Base-by-base conservation (phyloP, 441 rosid species). In the Caryocar brasiliense region DNA sequence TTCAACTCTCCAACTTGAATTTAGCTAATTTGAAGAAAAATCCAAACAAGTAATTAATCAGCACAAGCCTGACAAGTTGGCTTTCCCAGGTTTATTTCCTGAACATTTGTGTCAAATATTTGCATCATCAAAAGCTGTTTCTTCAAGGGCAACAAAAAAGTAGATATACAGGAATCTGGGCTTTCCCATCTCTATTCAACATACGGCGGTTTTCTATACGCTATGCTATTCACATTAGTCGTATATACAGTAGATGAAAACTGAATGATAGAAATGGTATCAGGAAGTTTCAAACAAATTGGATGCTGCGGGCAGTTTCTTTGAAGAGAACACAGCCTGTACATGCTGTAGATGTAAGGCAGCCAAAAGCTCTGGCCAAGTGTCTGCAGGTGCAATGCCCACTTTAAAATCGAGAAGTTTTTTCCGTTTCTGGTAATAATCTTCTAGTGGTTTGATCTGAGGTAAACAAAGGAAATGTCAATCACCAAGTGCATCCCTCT, bases 331-430 rank as follows among this genome's bases (percentile, higher is more conserved):
- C 15, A 12, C 33, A 24, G 66, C 52, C 54, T 61, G 51, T 45
- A 47, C 25, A 43, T 70, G 70, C 41, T 60, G 56, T 26, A 76
- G 69, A 54, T 58, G 77, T 45, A 80, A 55, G 3, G 73, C 77
- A 19, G 72, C 59, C 59, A 77, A 48, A 30, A 74, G 73, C 32
- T 81, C 79, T 14, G 27, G 65, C 85, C 80, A 79, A 2, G 81
- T 65, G 30, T 71, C 82, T 12, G 45, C 32, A 24, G 73, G 70
- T 1, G 66, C 73, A 36, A 47, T 34, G 3, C 68, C 51, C 38
- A 80, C 70, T 54, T 70, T 68, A 57, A 80, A 62, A 62, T 74
- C 70, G 3, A 77, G 55, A 70, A 77, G 79, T 36, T 61, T 77
- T 50, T 56, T 67, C 33, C 59, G 78, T 30, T 68, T 67, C 58